These are phyloP conservation scores for Echeveria elegans DNA, from an alignment of 164 flowering plant genomes.

Conservation along the genomic window DNA sequence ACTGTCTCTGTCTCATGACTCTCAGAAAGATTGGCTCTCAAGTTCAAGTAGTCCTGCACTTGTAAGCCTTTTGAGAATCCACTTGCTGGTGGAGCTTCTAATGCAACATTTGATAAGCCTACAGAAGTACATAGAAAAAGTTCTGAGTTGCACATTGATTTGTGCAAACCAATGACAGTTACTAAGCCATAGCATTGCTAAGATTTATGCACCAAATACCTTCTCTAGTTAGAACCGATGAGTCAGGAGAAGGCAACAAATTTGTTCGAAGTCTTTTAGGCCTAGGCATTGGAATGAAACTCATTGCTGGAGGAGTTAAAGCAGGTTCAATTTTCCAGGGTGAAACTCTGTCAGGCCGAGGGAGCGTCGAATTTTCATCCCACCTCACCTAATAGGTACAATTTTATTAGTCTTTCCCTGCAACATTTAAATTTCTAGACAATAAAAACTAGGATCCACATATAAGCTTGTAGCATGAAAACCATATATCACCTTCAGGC, in stretches of 20 bases:
- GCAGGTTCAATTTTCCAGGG: constrained; percentile 98
- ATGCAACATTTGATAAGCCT: constrained; percentile 53
- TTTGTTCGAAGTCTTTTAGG: constrained; percentile 69
- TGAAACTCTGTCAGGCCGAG: constrained; percentile 93
- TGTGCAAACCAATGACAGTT: background rate
- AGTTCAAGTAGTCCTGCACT: constrained; percentile 4
- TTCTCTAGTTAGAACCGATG: constrained; percentile 68
- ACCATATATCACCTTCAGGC: constrained; percentile 51
- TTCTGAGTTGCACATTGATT: background rate
- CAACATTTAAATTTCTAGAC: background rate
- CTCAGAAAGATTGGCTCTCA: constrained; percentile 54
- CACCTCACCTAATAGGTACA: constrained; percentile 58
- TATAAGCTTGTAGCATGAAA: background rate
- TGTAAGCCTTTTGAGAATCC: constrained; percentile 48
- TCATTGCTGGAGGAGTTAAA: constrained; percentile 54
- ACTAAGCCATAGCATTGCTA: background rate
- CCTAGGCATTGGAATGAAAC: constrained; percentile 60
- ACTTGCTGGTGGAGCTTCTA: constrained; percentile 48
- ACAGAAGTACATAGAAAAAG: background rate
- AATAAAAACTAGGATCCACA: background rate
- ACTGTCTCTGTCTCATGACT: constrained; percentile 53
- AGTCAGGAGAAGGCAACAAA: constrained; percentile 41
- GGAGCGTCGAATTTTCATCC: constrained; percentile 81
- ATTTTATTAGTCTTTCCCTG: background rate
- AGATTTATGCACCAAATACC: constrained; percentile 28